Evolutionary conservation across 2,329 filamentous ascomycete genomes (phyloP), one percentile per base, ranked within the genome.

Genomic region (Fusarium camptoceras): DNA sequence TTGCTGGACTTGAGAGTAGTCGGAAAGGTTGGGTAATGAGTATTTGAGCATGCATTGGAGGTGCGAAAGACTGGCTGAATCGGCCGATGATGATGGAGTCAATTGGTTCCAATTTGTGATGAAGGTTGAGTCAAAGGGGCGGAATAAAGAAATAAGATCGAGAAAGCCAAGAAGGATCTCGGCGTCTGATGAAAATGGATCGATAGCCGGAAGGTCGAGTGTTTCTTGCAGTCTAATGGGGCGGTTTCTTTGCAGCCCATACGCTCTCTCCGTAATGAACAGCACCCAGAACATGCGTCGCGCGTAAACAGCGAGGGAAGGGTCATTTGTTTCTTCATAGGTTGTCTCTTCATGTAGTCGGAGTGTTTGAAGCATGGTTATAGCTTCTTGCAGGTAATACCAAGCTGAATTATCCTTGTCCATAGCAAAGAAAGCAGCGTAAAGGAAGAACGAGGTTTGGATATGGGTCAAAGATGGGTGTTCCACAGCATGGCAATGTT

Each of bases 361-460:
- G 0, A 78, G 56, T 1, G 74, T 60, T 31, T 79, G 77, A 0
- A 78, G 66, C 16, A 75, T 70, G 0, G 77, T 78, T 3, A 76
- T 78, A 1, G 77, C 59, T 51, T 79, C 77, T 27, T 76, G 64
- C 0, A 79, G 39, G 14, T 79, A 77, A 48, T 75, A 76, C 77
- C 78, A 80, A 1, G 78, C 77, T 0, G 76, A 69, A n/a, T 78
- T 79, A 16, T 79, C 76, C 18, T 76, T 79, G 3, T 72, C 75
- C 15, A 78, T 48, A 3, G 73, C 75, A 18, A 79, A 79, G 30
- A 73, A 75, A 1, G 73, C 70, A 0, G 76, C 71, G 8, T 76
- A 79, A 0, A 80, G 71, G 10, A 80, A 78, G 64, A 79, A 80
- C 0, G 78, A 80, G 5, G 77, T 78, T 14, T 77, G 75, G 0